Evolutionary conservation across 78 protist genomes (phyloP), one percentile per base, ranked within the genome.

Genomic region (Dictyostelium citrinum): DNA sequence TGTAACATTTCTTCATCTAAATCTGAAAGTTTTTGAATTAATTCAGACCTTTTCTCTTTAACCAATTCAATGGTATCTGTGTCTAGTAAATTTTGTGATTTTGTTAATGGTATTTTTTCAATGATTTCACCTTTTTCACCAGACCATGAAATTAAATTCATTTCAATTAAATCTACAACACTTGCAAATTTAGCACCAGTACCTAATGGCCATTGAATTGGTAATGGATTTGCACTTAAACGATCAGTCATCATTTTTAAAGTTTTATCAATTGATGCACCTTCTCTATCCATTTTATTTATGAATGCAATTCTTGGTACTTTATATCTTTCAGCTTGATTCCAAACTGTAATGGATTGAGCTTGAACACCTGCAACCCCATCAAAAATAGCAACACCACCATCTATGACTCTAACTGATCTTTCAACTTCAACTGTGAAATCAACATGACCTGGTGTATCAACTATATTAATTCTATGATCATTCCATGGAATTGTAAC

Each of bases 391-490:
- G 97, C 96, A 2, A 98, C 98, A 20, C 95, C 95, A 16, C 98
- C 98, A 83, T 98, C 98, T 16, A 97, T 80, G 46, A 98, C 99
- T 2, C 99, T 84, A 35, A 97, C 81, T 5, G 97, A 35, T 16
- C 98, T 78, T 83, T 98, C 98, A 1, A 98, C 99, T n/a, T 98
- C 99, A 78, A 97, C 72, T 17, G 98, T 96, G 80, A 98, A 98
- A 84, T 99, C 99, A n/a, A 98, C 98, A 83, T 99, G 99, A 39
- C 99, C 99, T 11, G 99, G 99, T 20, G 99, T 97, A 96, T 99
- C 99, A 17, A 98, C 97, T 10, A 98, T 82, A 76, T 96, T 96
- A 90, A 98, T 88, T 46, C 71, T 33, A 81, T 81, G 80, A 5
- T 71, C 98, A 9, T 39, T 8, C 99, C 99, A 98, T 22, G 46